A percentile compares a stretch with the other conserved stretches of the same genome.
Evolutionary conservation across 2,329 filamentous ascomycete species (phyloP).

Genomic region (Diaporthe eres): DNA sequence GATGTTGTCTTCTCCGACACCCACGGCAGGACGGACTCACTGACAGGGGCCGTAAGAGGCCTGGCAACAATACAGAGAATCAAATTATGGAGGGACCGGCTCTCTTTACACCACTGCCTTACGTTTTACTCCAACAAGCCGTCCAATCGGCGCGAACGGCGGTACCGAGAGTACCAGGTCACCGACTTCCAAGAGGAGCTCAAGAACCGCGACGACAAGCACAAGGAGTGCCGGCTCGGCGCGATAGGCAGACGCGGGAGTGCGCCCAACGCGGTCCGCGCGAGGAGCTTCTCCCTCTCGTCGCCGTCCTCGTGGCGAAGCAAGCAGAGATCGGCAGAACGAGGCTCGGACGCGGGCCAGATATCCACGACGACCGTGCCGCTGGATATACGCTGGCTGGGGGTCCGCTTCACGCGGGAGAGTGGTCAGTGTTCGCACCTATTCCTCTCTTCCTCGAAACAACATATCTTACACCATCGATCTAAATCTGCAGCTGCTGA

Average conservation of each 20-base stretch:
- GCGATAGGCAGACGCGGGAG: constrained; percentile 58
- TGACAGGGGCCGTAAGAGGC: constrained; percentile 62
- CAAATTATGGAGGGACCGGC: constrained; percentile 66
- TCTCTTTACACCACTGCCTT: constrained; percentile 62
- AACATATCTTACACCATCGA: neutral
- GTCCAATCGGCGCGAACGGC: constrained; percentile 54
- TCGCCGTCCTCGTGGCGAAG: constrained; percentile 57
- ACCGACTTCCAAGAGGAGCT: constrained; percentile 63
- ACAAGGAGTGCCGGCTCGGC: constrained; percentile 60
- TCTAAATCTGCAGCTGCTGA: neutral
- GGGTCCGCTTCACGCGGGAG: constrained; percentile 63
- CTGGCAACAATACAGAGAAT: constrained; percentile 66
- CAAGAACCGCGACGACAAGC: constrained; percentile 60
- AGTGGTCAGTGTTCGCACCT: constrained; percentile 55
- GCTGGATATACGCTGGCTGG: constrained; percentile 63
- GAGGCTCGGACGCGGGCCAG: constrained; percentile 30
- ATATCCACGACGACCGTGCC: constrained; percentile 28
- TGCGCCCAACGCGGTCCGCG: constrained; percentile 50
- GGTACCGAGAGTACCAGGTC: constrained; percentile 64
- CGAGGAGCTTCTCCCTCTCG: constrained; percentile 59
- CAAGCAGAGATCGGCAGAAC: constrained; percentile 49
- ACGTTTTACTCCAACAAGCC: constrained; percentile 60
- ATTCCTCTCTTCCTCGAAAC: constrained; percentile 1
- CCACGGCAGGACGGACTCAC: constrained; percentile 63
- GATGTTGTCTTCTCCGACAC: constrained; percentile 67